Evolutionary conservation across 2,329 filamentous ascomycete genomes (phyloP), one percentile per base, ranked within the genome.

Genomic region (Colletotrichum sp.): DNA sequence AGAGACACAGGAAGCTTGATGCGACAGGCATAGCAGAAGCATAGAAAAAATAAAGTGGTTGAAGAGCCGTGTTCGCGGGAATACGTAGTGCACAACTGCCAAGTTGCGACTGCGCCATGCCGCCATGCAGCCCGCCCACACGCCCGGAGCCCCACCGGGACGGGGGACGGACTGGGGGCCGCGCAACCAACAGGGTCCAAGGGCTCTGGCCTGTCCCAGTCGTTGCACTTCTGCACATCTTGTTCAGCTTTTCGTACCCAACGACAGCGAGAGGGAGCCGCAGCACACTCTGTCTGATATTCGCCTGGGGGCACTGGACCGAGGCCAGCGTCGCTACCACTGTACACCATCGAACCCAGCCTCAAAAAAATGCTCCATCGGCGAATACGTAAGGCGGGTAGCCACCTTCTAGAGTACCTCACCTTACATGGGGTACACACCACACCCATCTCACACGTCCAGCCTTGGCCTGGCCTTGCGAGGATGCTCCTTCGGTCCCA

Each of bases 131-230:
- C 73, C 72, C 72, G 72, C 69, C 69, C 72, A 74, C 62, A 72
- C 18, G 61, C 62, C 71, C 69, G 62, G 62, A 72, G 63, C 55
- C 62, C 69, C 72, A 59, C 69, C 36, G 32, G 71, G 43, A 62
- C 38, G 62, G 61, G 69, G 58, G 48, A 55, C 72, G 34, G 61
- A 55, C 61, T 59, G 71, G 58, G 62, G 73, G 69, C 69, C 69
- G 43, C 73, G 73, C 73, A 75, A 72, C 69, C 73, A 72, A 72
- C 73, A 72, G 69, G 69, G 73, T 72, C 69, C 73, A 75, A 75
- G 56, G 28, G 34, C 59, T 63, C 71, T 64, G 36, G 36, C 14
- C 36, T 9, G 58, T 58, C 43, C 28, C 71, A 32, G 30, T 48
- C 43, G 64, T n/a, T 24, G 69, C 71, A 58, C 10, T 28, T 13